Evolutionary conservation across 2,329 filamentous ascomycete genomes (phyloP), one percentile per base, ranked within the genome.

Genomic region (Ascochyta viciae-villosae): DNA sequence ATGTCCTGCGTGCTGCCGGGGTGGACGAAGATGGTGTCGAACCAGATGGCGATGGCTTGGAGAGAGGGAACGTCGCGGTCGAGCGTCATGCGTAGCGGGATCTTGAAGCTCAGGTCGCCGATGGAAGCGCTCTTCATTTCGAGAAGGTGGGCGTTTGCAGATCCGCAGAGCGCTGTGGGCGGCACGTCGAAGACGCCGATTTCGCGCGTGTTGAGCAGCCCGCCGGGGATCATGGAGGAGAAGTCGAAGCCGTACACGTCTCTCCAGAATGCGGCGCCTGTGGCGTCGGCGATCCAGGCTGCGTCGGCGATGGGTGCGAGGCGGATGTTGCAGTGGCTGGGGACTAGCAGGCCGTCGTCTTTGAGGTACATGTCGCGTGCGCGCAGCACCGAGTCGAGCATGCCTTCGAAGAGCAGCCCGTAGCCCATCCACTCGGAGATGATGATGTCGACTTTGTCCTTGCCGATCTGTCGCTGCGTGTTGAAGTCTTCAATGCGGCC

Each of bases 341-440:
- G 94, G 2, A 95, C 89, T 80, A 98, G 87, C 48, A 97, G 81
- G 15, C 93, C 93, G 52, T 86, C 88, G 0, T 89, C 85, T 57
- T 85, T 87, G 23, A 98, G 86, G 75, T 96, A 97, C 65, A 86
- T 87, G 77, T 98, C 93, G 58, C 93, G 85, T 39, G 94, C 94
- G 71, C 87, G 94, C 46, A 98, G 83, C 22, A 98, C 91, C 44
- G 91, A 96, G 62, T 95, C 92, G 26, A 98, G 86, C 93, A 98
- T 98, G 52, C 92, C 92, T 77, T 98, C 93, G 75, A 96, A 98
- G 6, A 97, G 83, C 16, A 97, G 83, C 62, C 89, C 91, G 74
- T 98, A 98, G 27, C 93, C 93, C 93, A 98, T 98, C 93, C 93
- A 98, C 76, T 98, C 93, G 57, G 91, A 96, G 58, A 98, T 89